Evolutionary conservation across 2,329 filamentous ascomycete genomes (phyloP), one percentile per base, ranked within the genome.

Genomic region (Drechslera avenae): DNA sequence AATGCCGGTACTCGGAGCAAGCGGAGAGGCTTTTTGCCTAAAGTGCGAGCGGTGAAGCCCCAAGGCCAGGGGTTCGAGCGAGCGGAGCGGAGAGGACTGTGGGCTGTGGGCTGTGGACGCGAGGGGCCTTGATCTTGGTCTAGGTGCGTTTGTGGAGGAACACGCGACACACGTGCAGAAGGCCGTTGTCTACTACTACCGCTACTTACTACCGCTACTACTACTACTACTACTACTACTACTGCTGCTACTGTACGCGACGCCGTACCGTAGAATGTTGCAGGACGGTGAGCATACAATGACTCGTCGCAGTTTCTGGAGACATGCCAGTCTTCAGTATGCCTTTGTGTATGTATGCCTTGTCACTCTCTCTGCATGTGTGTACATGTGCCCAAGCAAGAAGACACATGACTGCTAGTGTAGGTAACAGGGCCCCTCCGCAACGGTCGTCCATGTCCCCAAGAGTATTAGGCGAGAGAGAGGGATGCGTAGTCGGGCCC

Each of bases 71-170:
- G 52, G 42, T 39, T 39, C 35, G 55, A 52, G 63, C 52, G 60
- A 62, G 63, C 52, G 60, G 63, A 62, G 64, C 60, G 63, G 63
- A 66, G 54, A 60, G 59, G 39, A 44, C 39, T 39, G 37, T 46
- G 9, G 26, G 12, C n/a, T 28, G 26, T 8, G 21, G 9, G 21
- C 21, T 23, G 21, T n/a, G n/a, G n/a, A n/a, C n/a, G n/a, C 46
- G 41, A 54, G 57, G 42, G 49, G 45, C 49, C 45, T 36, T 23
- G 44, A n/a, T 23, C 21, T 23, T 23, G 21, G 23, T 33, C 31
- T 48, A 48, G 44, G 44, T 28, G 37, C 43, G 8, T 39, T 23
- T 39, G 53, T 52, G 56, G 52, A 52, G 19, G 52, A 52, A 40
- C 42, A 46, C 34, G 54, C 46, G 51, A 50, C 52, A 57, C 60